These are phyloP conservation scores for Salix dunnii DNA, from an alignment of 345 rosid species.

Conservation along the genomic window DNA sequence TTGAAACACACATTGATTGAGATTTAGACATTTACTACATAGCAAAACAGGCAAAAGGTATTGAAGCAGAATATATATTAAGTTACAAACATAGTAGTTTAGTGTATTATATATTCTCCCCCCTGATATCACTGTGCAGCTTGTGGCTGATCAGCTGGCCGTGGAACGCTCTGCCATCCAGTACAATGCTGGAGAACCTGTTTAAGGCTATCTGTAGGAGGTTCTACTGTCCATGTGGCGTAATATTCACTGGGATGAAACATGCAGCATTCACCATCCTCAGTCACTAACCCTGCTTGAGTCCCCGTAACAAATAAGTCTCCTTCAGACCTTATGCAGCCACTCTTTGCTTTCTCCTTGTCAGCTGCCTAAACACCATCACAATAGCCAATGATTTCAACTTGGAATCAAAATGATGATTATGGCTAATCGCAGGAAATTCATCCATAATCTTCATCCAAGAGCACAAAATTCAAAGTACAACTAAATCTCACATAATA, in stretches of 20 bases:
- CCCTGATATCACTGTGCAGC: background rate
- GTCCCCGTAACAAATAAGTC: slow-evolving; percentile 65
- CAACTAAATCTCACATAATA: background rate
- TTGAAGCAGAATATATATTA: background rate
- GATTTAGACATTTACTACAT: background rate
- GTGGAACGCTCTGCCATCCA: slow-evolving; percentile 66
- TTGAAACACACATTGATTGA: background rate
- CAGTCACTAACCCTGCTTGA: slow-evolving; percentile 52
- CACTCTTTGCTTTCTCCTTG: slow-evolving; percentile 47
- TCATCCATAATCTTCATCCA: background rate
- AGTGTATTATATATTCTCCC: background rate
- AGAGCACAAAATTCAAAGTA: background rate
- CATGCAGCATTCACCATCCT: slow-evolving; percentile 23
- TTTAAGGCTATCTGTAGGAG: slow-evolving; percentile 66
- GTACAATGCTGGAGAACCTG: slow-evolving; percentile 63
- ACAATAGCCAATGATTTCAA: background rate
- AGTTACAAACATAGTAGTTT: background rate
- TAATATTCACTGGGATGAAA: slow-evolving; percentile 75
- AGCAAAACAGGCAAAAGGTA: background rate
- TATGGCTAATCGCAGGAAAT: background rate
- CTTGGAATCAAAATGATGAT: background rate
- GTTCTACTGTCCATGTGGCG: slow-evolving; percentile 62
- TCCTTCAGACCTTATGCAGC: slow-evolving; percentile 72
- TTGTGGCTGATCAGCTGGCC: slow-evolving; percentile 47
- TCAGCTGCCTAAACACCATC: slow-evolving; percentile 58